Evolutionary conservation across 371 early-diverging fungal genomes (phyloP).

Genomic region (Syncephalastrum monosporum): DNA sequence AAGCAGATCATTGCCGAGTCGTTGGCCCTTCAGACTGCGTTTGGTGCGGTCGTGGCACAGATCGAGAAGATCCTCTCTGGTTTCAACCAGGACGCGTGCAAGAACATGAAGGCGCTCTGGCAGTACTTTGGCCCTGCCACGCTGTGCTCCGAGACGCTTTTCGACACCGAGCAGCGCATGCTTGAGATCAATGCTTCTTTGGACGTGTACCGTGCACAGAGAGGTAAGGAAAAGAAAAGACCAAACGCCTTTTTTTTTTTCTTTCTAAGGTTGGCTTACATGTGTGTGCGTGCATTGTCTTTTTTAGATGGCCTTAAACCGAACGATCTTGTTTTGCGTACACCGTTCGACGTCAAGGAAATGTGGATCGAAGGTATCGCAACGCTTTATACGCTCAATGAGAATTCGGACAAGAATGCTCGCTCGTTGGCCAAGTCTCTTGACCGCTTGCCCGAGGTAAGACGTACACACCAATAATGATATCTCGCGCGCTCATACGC

Average conservation of each 20-base stretch:
- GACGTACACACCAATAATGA: conserved; percentile 2
- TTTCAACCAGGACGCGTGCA: conserved; percentile 49
- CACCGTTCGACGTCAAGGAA: conserved; percentile 53
- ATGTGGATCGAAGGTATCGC: conserved; percentile 73
- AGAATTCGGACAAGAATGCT: conserved; percentile 49
- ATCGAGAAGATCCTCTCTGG: conserved; percentile 39
- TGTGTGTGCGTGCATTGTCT: neutral
- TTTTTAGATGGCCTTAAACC: conserved; percentile 22
- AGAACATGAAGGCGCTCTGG: conserved; percentile 66
- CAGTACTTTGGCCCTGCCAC: conserved; percentile 61
- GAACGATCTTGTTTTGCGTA: conserved; percentile 27
- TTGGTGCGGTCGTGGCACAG: conserved; percentile 1
- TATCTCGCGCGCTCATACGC: neutral
- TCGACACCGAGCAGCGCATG: conserved; percentile 47
- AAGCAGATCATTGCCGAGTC: conserved; percentile 21
- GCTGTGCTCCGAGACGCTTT: conserved; percentile 48
- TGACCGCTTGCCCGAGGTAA: conserved; percentile 54
- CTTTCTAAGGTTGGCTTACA: neutral
- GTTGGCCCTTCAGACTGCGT: conserved; percentile 5
- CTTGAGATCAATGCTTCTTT: conserved; percentile 30
- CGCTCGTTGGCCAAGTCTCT: conserved; percentile 52
- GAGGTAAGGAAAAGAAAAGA: conserved; percentile 10
- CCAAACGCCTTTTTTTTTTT: neutral
- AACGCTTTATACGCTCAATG: conserved; percentile 72
- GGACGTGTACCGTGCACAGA: conserved; percentile 22